These are phyloP conservation scores for Cordyceps cateniannulata DNA, from an alignment of 2,329 filamentous ascomycete genomes.

Conservation along the genomic window DNA sequence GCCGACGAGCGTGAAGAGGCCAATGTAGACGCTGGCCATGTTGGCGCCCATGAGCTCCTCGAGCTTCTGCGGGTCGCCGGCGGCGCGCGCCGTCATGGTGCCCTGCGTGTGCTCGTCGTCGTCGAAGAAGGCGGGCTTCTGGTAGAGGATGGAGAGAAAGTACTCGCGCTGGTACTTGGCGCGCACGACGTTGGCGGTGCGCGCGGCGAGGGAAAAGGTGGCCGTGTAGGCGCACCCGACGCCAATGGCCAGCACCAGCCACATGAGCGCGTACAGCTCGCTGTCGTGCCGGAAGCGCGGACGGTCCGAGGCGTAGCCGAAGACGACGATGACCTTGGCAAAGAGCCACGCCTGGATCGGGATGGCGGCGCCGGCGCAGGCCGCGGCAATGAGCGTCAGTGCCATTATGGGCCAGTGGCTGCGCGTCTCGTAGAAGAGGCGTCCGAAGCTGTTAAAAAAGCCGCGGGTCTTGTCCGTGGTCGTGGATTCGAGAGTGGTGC, in stretches of 20 bases:
- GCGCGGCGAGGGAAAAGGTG: conserved; percentile 32
- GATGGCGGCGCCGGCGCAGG: conserved; percentile 36
- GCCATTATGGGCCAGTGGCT: conserved; percentile 43
- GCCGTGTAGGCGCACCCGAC: conserved; percentile 47
- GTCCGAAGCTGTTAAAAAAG: conserved; percentile 47
- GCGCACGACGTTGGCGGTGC: conserved; percentile 42
- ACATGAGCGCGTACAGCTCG: conserved; percentile 62
- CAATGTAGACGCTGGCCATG: conserved; percentile 56
- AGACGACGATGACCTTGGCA: conserved; percentile 45
- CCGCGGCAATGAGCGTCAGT: conserved; percentile 45
- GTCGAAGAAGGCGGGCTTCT: conserved; percentile 56
- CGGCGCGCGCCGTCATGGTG: conserved; percentile 50
- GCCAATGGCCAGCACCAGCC: conserved; percentile 49
- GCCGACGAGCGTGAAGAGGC: conserved; percentile 59
- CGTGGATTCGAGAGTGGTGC: background rate
- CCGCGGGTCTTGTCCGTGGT: conserved; percentile 42
- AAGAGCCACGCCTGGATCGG: conserved; percentile 51
- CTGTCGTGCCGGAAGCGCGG: conserved; percentile 34
- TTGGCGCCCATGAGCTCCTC: conserved; percentile 61
- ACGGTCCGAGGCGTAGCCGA: conserved; percentile 28
- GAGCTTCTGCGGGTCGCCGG: conserved; percentile 51
- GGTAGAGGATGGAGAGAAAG: conserved; percentile 52
- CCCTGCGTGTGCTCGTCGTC: conserved; percentile 53
- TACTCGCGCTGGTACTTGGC: conserved; percentile 54
- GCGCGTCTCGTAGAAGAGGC: conserved; percentile 50